A percentile compares a stretch with the other conserved stretches of the same genome.
phyloP scores from a whole-genome alignment of 2,329 filamentous ascomycete species.

The Hypoxylon sp. region DNA sequence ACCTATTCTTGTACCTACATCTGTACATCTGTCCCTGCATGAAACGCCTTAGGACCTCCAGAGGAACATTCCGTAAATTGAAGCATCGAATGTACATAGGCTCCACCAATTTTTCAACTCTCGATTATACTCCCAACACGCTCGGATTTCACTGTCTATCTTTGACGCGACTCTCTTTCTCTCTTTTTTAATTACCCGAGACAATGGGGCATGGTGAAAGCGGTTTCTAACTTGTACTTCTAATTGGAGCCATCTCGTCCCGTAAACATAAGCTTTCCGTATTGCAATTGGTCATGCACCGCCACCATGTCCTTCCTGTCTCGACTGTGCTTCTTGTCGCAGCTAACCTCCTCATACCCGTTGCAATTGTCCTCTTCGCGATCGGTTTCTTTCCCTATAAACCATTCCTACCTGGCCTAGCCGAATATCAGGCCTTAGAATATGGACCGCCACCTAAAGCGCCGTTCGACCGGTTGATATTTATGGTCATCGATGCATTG shows the following conservation, averaged over 20 bases:
- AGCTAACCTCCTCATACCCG: slow-evolving; percentile 83
- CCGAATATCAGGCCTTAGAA: slow-evolving; percentile 72
- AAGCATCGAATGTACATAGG: too few relatives aligned
- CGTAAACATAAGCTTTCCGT: slow-evolving; percentile 7
- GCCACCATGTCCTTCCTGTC: slow-evolving; percentile 48
- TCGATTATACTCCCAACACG: slow-evolving; percentile 21
- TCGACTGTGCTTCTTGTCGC: slow-evolving; percentile 66
- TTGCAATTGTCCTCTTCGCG: slow-evolving; percentile 83
- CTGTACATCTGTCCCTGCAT: slow-evolving; percentile 7
- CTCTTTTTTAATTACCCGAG: slow-evolving; percentile 20
- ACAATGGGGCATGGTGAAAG: slow-evolving; percentile 37
- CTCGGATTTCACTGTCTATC: background rate
- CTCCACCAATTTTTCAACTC: slow-evolving; percentile 15
- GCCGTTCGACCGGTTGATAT: slow-evolving; percentile 89
- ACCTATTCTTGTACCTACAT: too few relatives aligned
- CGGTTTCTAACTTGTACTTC: slow-evolving; percentile 12
- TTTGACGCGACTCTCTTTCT: slow-evolving; percentile 15
- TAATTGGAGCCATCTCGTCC: slow-evolving; percentile 4
- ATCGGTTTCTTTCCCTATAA: slow-evolving; percentile 98
- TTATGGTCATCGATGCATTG: slow-evolving; percentile 98
- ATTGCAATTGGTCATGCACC: slow-evolving; percentile 49
- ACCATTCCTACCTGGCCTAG: slow-evolving; percentile 88
- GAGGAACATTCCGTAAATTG: too few relatives aligned
- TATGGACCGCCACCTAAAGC: slow-evolving; percentile 72
- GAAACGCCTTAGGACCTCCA: too few relatives aligned